Evolutionary conservation across 345 rosid genomes (phyloP).

Genomic region (Diplotaxis tenuifolia): DNA sequence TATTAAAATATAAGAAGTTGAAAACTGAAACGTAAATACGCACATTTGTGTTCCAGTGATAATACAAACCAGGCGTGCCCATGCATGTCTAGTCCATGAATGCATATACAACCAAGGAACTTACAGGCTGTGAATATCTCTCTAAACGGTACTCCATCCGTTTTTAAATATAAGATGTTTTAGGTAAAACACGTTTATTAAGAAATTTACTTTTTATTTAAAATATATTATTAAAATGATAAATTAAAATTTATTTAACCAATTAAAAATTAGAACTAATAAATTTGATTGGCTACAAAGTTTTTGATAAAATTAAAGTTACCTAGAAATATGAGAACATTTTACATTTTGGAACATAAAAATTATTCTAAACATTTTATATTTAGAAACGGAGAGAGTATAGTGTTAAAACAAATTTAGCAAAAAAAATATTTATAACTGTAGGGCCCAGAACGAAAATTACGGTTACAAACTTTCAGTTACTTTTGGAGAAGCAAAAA

Average conservation of each 20-base stretch:
- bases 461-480: background rate
- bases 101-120: background rate
- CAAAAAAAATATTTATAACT: background rate
- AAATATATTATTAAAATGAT: too few species aligned
- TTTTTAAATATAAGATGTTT: too few species aligned
- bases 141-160: background rate
- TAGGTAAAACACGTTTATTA: too few species aligned
- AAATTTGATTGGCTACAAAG: too few species aligned
- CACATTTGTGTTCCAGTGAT: background rate
- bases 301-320: too few species aligned
- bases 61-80: background rate
- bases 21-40: background rate
- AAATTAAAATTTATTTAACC: too few species aligned
- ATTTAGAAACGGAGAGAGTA: too few species aligned
- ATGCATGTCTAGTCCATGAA: slow-evolving; percentile 5
- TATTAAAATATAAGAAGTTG: background rate
- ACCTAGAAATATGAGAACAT: too few species aligned
- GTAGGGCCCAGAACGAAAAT: background rate
- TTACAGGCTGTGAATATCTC: background rate
- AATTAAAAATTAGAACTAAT: too few species aligned
- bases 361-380: too few species aligned
- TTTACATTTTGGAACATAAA: too few species aligned
- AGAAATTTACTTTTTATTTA: too few species aligned
- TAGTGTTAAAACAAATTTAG: background rate
- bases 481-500: background rate